Evolutionary conservation across 495 filamentous ascomycete species (phyloP).

Genomic region (Talaromyces wortmannii): DNA sequence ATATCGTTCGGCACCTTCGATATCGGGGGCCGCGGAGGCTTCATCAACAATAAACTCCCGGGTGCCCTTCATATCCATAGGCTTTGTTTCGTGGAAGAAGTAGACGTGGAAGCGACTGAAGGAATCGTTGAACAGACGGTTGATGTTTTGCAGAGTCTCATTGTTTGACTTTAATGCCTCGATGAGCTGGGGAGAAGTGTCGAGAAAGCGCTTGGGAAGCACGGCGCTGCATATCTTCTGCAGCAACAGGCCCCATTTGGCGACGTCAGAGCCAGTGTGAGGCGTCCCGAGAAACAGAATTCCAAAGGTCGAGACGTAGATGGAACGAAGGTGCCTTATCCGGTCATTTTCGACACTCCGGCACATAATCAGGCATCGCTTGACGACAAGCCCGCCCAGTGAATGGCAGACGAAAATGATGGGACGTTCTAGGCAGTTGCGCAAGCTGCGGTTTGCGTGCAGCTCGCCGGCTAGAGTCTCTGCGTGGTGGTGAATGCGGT

Average conservation of each 20-base stretch:
- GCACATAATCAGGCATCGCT: constrained; percentile 62
- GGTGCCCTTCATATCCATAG: constrained; percentile 57
- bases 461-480: constrained; percentile 65
- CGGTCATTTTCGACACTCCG: constrained; percentile 56
- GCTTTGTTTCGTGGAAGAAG: constrained; percentile 65
- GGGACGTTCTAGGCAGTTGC: constrained; percentile 50
- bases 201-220: constrained; percentile 62
- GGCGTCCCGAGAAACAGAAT: constrained; percentile 87
- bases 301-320: constrained; percentile 78
- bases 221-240: constrained; percentile 67
- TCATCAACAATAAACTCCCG: constrained; percentile 65
- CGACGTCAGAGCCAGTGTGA: constrained; percentile 70
- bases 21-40: constrained; percentile 63
- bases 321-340: constrained; percentile 66
- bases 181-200: constrained; percentile 62
- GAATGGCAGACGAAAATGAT: constrained; percentile 86
- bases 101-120: constrained; percentile 66
- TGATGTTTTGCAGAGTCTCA: constrained; percentile 77
- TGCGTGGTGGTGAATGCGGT: constrained; percentile 78
- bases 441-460: constrained; percentile 51
- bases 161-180: constrained; percentile 69
- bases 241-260: constrained; percentile 68
- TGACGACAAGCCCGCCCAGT: constrained; percentile 75
- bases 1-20: constrained; percentile 67
- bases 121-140: constrained; percentile 66